These are phyloP conservation scores for Wickerhamiella infanticola DNA, from an alignment of 1,139 yeast genomes.

Conservation along the genomic window DNA sequence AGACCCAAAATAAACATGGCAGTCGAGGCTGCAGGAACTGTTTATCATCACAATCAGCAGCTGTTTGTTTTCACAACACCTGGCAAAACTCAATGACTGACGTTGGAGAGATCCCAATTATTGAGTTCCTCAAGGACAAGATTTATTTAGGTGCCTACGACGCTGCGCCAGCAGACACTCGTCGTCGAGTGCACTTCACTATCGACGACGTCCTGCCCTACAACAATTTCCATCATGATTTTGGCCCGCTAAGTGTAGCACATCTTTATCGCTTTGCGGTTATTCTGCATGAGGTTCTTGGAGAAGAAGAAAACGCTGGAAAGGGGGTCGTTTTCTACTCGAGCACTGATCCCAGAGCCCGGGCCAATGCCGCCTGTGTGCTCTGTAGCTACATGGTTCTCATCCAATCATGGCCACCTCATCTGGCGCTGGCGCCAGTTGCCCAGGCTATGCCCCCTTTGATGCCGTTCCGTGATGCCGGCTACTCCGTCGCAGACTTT, in stretches of 20 bases:
- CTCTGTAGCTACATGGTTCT: constrained; percentile 89
- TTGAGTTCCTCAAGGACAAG: constrained; percentile 27
- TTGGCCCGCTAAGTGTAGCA: constrained; percentile 91
- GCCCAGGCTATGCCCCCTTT: constrained; percentile 88
- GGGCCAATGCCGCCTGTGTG: constrained; percentile 91
- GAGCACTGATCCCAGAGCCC: constrained; percentile 57
- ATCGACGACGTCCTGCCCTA: constrained; percentile 86
- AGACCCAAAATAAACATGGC: neutral
- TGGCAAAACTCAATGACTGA: neutral
- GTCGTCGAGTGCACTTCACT: constrained; percentile 68
- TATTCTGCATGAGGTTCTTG: constrained; percentile 74
- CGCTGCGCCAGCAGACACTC: constrained; percentile 59
- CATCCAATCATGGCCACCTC: constrained; percentile 97
- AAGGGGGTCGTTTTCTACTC: constrained; percentile 88
- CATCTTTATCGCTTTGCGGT: constrained; percentile 91
- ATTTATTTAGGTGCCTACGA: constrained; percentile 78
- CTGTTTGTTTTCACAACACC: neutral
- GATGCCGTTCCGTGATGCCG: constrained; percentile 92
- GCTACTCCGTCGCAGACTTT: constrained; percentile 88
- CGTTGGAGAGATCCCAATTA: constrained; percentile 18
- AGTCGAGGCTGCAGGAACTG: neutral
- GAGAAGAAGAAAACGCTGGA: constrained; percentile 68
- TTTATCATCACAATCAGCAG: neutral
- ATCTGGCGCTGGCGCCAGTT: constrained; percentile 87
- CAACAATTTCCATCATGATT: constrained; percentile 85